Evolutionary conservation across 2,329 filamentous ascomycete species (phyloP).

Genomic region (Aspergillus sp.): DNA sequence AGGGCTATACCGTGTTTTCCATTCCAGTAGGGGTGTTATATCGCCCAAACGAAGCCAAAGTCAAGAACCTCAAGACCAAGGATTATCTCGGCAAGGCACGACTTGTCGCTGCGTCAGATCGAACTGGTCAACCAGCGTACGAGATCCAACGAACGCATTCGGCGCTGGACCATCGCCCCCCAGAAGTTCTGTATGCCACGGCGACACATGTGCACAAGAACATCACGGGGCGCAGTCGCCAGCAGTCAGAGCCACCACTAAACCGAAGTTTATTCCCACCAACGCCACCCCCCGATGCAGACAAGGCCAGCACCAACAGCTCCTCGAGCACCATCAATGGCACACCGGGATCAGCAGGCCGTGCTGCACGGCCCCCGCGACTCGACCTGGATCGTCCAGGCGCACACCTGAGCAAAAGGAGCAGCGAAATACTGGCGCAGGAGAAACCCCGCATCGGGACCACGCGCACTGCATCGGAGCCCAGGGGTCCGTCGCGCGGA

Average conservation of each 20-base stretch:
- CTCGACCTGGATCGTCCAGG: conserved; percentile 37
- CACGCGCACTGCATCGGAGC: conserved; percentile 51
- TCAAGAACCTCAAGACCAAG: conserved; percentile 96
- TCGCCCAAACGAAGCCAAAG: conserved; percentile 93
- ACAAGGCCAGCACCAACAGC: conserved; percentile 51
- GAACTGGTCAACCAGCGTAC: conserved; percentile 72
- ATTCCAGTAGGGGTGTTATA: conserved; percentile 96
- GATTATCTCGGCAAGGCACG: conserved; percentile 97
- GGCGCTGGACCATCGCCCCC: conserved; percentile 68
- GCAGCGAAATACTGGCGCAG: conserved; percentile 21
- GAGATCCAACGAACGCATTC: conserved; percentile 44
- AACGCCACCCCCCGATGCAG: conserved; percentile 93
- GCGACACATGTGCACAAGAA: conserved; percentile 82
- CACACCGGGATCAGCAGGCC: conserved; percentile 48
- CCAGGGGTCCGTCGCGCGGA: conserved; percentile 43
- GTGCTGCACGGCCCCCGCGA: conserved; percentile 47
- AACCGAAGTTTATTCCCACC: conserved; percentile 85
- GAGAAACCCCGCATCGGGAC: conserved; percentile 47
- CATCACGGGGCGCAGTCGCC: conserved; percentile 69
- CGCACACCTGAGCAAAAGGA: conserved; percentile 31
- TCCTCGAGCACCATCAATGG: conserved; percentile 29
- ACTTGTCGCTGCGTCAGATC: conserved; percentile 82
- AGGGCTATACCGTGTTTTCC: conserved; percentile 98
- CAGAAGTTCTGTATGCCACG: conserved; percentile 83
- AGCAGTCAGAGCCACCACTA: conserved; percentile 80